Evolutionary conservation across 2,329 filamentous ascomycete genomes (phyloP), one percentile per base, ranked within the genome.

Genomic region (Ceratocystis albifundus): DNA sequence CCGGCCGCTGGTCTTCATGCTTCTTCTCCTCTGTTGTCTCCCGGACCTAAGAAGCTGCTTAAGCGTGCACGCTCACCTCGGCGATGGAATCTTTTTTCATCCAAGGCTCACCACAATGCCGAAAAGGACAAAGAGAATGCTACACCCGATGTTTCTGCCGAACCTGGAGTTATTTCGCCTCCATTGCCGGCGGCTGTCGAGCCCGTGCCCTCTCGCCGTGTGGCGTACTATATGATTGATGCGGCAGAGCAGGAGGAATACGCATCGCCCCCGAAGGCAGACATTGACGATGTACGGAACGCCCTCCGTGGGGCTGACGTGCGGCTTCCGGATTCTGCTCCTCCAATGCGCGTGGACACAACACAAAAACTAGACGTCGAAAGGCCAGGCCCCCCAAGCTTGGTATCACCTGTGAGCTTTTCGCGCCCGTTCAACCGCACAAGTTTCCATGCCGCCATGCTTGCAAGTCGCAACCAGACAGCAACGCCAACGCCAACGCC

Each of bases 321-420:
- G 5, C 63, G 46, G 36, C 59, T 85, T 82, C 79, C 85, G 45
- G 83, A 88, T 69, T 20, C 48, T 22, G 22, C 15, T 15, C 8
- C 32, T 4, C 17, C 41, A 46, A 61, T 32, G 4, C 46, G 10
- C 5, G 17, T 41, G 30, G n/a, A 46, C 46, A 41, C 61, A 22
- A 17, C 25, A 36, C 12, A 25, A 25, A 28, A 45, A 10, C 10
- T 57, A 15, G 53, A 28, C 30, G 53, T 28, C 6, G 20, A 57
- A 30, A 28, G 20, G 53, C 22, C 7, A 17, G 15, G 53, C 7
- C 53, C 53, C 15, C 30, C 22, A 12, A 30, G 25, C 53, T 57
- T 83, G 61, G 83, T 84, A 0, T 87, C 89, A 0, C 83, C 88
- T 1, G 87, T 85, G 72, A 96, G 90, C 41, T 96, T 96, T 74